Percentiles rank a stretch among this genome's conserved stretches.
phyloP scores from a whole-genome alignment of 352 stramenopile species.

The Pythium brassicae region DNA sequence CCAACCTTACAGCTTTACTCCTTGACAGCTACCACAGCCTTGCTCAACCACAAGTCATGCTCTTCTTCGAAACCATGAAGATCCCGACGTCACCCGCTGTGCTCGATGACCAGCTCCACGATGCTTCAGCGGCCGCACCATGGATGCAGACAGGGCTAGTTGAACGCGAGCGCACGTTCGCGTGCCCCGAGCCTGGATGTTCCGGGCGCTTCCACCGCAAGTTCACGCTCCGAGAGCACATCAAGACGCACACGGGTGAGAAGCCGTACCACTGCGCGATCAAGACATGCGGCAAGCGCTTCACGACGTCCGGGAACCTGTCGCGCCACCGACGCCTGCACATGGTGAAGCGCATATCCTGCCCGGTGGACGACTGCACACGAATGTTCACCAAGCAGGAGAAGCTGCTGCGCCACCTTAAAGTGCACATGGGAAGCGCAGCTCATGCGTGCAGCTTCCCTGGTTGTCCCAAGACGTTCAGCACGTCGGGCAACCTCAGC shows the following conservation, averaged over 20 bases:
- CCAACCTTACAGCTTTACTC: no score
- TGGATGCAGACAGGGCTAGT: no score
- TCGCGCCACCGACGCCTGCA: conserved; percentile 11
- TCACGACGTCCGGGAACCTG: conserved; percentile 25
- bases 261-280: conserved; percentile 40
- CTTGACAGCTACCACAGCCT: no score
- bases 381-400: conserved; percentile 43
- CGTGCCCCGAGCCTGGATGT: background rate
- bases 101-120: no score
- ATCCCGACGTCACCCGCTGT: no score
- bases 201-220: conserved; percentile 47
- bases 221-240: conserved; percentile 64
- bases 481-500: conserved; percentile 59
- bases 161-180: no score
- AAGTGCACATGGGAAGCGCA: conserved; percentile 43
- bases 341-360: background rate
- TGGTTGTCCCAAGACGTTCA: conserved; percentile 58
- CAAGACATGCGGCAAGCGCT: conserved; percentile 22
- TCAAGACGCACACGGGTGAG: conserved; percentile 77
- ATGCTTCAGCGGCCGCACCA: no score
- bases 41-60: no score
- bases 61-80: no score
- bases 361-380: conserved; percentile 22
- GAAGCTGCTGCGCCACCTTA: conserved; percentile 45
- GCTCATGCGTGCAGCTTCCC: conserved; percentile 45